Base-by-base conservation (phyloP, 2,329 filamentous ascomycete genomes). In the Allantophomopsis cytisporea region DNA sequence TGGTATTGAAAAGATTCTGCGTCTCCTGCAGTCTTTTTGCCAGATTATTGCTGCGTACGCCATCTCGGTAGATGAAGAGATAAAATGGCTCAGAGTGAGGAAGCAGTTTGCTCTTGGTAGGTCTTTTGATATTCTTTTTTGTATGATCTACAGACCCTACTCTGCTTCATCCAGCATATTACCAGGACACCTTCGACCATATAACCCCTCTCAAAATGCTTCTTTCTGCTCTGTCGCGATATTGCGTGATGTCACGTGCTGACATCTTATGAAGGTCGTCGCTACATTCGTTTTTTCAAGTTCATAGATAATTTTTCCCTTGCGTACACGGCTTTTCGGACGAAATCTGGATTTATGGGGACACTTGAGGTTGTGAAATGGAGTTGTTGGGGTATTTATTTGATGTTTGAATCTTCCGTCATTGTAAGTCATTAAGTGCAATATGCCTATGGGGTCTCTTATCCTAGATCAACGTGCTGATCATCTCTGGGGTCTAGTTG, bases 231-330 rank as follows among this genome's bases (percentile, higher is more conserved):
- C 3, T 28, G 23, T 8, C 8, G 23, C 23, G 23, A 28, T 28
- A 28, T 28, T 5, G 23, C 23, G 23, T 8, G 23, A 28, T 28
- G 23, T 28, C 23, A 10, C 7, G 15, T 14, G 10, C 28, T 35
- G 3, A 10, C 8, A 16, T 17, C 13, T 20, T 7, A n/a, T 28
- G 10, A 23, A 68, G 66, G 60, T 21, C 67, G 82, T 31, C 71
- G 80, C 16, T 76, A 73, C 57, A 68, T 85, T 52, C 74, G 82
- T 11, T 61, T 82, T 41, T 80, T 83, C 54, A 76, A 77, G 50
- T 84, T 80, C 53, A 58, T 82, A 39, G 73, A 76, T 35, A 67
- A 65, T 37, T 78, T 83, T 47, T 53, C 62, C 17, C 54, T 60
- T 2, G 71, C 75, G 2, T 68, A 65, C 51, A 51, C 53, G 2